phyloP scores from a whole-genome alignment of 495 filamentous ascomycete species.

The Penicillium antarcticum region DNA sequence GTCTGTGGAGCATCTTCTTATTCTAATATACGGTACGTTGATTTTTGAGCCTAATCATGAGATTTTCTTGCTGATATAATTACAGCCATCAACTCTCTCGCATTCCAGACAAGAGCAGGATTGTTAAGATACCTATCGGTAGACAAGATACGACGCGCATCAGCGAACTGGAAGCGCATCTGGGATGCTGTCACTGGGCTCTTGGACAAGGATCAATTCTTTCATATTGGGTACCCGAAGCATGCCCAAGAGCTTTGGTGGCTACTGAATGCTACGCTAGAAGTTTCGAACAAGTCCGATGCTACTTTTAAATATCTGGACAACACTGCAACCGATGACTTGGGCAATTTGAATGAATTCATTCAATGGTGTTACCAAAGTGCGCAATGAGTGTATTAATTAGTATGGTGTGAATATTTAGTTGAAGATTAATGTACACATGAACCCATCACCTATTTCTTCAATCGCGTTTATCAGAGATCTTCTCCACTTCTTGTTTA shows the following conservation, averaged over 20 bases:
- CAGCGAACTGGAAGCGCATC: slow-evolving; percentile 34
- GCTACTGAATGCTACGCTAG: slow-evolving; percentile 30
- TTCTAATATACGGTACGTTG: slow-evolving; percentile 36
- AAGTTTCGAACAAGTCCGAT: slow-evolving; percentile 13
- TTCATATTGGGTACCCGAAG: slow-evolving; percentile 36
- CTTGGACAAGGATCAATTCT: slow-evolving; percentile 19
- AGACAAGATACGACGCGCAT: slow-evolving; percentile 27
- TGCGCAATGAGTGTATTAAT: slow-evolving; percentile 4
- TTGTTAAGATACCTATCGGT: slow-evolving; percentile 26
- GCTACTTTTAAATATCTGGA: slow-evolving; percentile 29
- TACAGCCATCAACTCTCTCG: slow-evolving; percentile 31
- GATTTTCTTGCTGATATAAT: neutral
- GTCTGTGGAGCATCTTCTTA: slow-evolving; percentile 33
- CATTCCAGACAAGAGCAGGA: slow-evolving; percentile 28
- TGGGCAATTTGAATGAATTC: slow-evolving; percentile 37
- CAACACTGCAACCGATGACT: slow-evolving; percentile 32
- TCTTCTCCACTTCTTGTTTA: neutral
- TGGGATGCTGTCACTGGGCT: slow-evolving; percentile 25
- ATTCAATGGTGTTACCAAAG: slow-evolving; percentile 27
- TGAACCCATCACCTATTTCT: neutral
- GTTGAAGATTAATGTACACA: neutral
- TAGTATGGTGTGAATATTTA: neutral
- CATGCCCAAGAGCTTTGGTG: slow-evolving; percentile 41
- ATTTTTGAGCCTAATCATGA: neutral
- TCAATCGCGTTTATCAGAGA: neutral